Base-by-base conservation (phyloP, 2,329 filamentous ascomycete genomes). In the Bipolaris cookei region DNA sequence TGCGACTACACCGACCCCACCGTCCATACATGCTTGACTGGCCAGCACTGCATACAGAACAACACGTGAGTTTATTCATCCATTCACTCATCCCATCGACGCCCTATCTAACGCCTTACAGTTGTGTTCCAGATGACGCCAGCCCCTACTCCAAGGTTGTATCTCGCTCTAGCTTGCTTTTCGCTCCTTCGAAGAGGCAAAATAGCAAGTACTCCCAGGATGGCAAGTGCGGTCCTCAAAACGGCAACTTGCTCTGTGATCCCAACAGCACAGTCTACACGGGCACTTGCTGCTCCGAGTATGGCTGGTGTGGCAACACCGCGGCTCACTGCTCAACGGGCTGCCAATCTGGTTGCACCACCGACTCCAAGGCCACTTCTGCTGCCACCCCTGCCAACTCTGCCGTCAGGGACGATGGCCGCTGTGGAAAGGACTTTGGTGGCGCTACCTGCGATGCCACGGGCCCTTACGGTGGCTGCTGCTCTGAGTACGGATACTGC, bases 201-300 rank as follows among this genome's bases (percentile, higher is more conserved):
- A 56, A 62, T 30, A 60, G 59, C 38, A 64, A 74, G 56, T 77
- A 75, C 63, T 78, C 77, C 20, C 63, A 67, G 1, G 77, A 78
- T 45, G 77, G 77, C 32, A 69, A 71, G 48, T 80, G 78, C 47
- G 78, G 78, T 16, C 71, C 77, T 23, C 66, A 69, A 16, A 72
- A 78, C 62, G 72, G 71, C 52, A 77, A 76, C 55, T 57, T 75
- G 7, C 68, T 79, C 39, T 79, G 77, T 62, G 74, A 81, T 60
- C 77, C 80, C 41, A 77, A 79, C 6, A 80, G 77, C 67, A 79
- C 69, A 4, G 72, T 69, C 11, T 82, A 83, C 68, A 74, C 64
- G 2, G 80, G 80, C 38, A 70, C 73, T 30, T 82, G 80, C 63
- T 83, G 80, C 66, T 80, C 78, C 41, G 66, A 71, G 62, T 76